A percentile compares a stretch with the other conserved stretches of the same genome.
These are phyloP conservation scores for Colletotrichum spinosum DNA, from an alignment of 2,329 filamentous ascomycete genomes.

Conservation along the genomic window DNA sequence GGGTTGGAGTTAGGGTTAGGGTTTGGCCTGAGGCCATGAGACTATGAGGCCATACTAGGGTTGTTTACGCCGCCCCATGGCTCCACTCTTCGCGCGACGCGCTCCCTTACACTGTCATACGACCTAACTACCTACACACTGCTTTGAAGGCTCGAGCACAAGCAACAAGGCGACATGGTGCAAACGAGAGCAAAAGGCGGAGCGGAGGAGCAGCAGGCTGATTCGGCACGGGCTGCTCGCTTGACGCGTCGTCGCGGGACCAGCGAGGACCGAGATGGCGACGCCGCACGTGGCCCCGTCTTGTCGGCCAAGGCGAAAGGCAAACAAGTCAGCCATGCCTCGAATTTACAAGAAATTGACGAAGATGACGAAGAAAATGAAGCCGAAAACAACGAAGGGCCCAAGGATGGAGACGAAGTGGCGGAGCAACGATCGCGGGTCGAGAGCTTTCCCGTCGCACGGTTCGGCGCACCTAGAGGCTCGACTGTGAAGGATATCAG, in stretches of 20 bases:
- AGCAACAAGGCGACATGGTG: slow-evolving; percentile 11
- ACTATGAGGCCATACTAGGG: no score
- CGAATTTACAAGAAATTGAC: slow-evolving; percentile 5
- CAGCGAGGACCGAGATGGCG: background rate
- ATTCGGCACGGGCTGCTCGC: slow-evolving; percentile 7
- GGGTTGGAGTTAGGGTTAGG: no score
- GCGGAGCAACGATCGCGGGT: background rate
- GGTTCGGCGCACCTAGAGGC: slow-evolving; percentile 18
- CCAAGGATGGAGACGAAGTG: slow-evolving; percentile 3
- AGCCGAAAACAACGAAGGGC: slow-evolving; percentile 1
- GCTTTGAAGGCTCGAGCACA: no score
- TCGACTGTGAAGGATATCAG: slow-evolving; percentile 16
- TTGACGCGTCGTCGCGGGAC: slow-evolving; percentile 18
- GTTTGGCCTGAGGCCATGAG: background rate
- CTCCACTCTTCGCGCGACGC: background rate
- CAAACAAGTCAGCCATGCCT: slow-evolving; percentile 9
- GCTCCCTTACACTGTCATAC: background rate
- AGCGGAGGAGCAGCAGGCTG: background rate
- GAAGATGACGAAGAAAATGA: slow-evolving; percentile 10
- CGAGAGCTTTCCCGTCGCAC: slow-evolving; percentile 7
- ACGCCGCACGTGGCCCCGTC: background rate
- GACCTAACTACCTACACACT: no score
- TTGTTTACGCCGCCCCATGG: no score
- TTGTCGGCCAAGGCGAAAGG: background rate
- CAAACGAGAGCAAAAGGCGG: slow-evolving; percentile 27